Base-by-base conservation (phyloP, 2,329 filamentous ascomycete species). In the Talaromyces sp. region DNA sequence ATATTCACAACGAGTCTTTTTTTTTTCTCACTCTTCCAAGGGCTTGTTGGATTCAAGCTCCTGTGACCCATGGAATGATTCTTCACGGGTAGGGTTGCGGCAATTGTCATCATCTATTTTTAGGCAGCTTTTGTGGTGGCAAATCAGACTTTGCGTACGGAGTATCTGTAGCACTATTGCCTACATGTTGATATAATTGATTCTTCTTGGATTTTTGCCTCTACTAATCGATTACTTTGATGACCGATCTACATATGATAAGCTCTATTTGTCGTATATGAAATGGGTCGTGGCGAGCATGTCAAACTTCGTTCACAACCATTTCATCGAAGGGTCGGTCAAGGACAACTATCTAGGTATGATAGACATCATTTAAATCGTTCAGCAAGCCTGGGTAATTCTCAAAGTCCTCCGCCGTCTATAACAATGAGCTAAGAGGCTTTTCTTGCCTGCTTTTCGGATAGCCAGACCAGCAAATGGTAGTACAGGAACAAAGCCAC, bases 381-480 rank as follows among this genome's bases (percentile, higher is more conserved):
- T 5, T 7, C n/a, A 7, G n/a, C 12, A 54, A 3, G 31, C 31
- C 37, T 54, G 2, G 50, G 12, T 37, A 12, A 16, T 23, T 21
- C n/a, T 37, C 28, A 35, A 21, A 16, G 50, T 16, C 9, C 28
- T 52, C 16, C 28, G 1, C n/a, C 50, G 31, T 21, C 11, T 11
- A 25, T 31, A 14, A 23, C 31, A 23, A 54, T 54, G 50, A 54
- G n/a, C n/a, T 54, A 33, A 54, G 50, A 54, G 50, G 50, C 50
- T 35, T 54, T 54, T 54, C 18, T 37, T 23, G 12, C 2, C 14
- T 35, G 46, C 28, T 35, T n/a, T 21, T 5, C 25, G 50, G 50
- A 54, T 54, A 11, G 12, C n/a, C 12, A 14, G 50, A 54, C 50
- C 50, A 54, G 5, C 31, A 37, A 54, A 54, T 54, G 9, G 23